Conservation (phyloP, 306 rosid species). For the Vigna trinervia region DNA sequence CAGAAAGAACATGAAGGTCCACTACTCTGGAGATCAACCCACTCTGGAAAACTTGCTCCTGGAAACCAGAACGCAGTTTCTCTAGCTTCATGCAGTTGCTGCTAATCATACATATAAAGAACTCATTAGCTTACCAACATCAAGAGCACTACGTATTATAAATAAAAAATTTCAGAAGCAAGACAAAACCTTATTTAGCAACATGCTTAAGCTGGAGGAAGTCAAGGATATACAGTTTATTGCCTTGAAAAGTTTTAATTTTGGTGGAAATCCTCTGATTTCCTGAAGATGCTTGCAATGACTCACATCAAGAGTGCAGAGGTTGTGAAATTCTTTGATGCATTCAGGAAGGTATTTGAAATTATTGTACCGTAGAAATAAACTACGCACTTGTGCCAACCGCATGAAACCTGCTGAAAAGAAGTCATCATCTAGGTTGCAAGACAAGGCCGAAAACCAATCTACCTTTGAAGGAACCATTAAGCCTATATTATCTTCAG, state of each 20-base stretch:
- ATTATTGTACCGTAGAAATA: neutral
- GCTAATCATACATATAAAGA: too few species aligned
- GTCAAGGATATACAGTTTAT: neutral
- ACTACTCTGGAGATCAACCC: constrained; percentile 1
- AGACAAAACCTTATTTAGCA: too few species aligned
- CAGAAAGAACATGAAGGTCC: constrained; percentile 19
- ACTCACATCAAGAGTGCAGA: neutral
- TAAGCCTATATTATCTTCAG: too few species aligned
- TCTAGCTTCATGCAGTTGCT: too few species aligned
- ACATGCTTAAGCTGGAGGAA: too few species aligned
- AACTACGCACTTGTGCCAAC: neutral
- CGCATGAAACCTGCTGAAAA: neutral
- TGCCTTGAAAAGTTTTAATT: neutral
- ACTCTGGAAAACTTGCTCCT: constrained; percentile 28
- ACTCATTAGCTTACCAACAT: too few species aligned
- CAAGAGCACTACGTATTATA: too few species aligned
- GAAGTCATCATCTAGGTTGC: neutral
- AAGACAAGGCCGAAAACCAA: too few species aligned
- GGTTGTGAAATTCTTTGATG: neutral
- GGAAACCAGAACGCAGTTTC: neutral
- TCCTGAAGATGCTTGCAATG: too few species aligned
- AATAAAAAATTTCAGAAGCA: neutral
- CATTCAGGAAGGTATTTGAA: neutral
- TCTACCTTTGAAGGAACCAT: too few species aligned
- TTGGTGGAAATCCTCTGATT: too few species aligned